A percentile compares a stretch with the other conserved stretches of the same genome.
These are phyloP conservation scores for Phytophthora sp. DNA, from an alignment of 352 stramenopile genomes.

Conservation along the genomic window DNA sequence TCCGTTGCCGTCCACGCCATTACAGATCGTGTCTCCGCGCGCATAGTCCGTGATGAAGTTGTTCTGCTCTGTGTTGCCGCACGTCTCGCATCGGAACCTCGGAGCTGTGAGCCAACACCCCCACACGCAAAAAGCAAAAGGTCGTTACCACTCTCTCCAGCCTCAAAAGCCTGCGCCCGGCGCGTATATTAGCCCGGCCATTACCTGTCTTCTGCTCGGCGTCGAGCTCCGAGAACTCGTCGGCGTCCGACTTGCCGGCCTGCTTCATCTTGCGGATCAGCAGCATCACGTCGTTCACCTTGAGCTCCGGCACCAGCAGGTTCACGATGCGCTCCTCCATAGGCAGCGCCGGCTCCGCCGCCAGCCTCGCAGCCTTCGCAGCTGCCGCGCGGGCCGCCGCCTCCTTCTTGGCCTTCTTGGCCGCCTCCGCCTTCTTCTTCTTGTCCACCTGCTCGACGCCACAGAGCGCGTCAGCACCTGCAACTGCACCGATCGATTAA, in stretches of 20 bases:
- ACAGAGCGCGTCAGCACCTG: neutral
- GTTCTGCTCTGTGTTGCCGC: constrained; percentile 89
- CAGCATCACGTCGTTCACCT: constrained; percentile 88
- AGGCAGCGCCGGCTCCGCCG: constrained; percentile 63
- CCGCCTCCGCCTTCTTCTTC: constrained; percentile 53
- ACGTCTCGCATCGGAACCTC: constrained; percentile 86
- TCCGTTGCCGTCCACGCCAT: constrained; percentile 82
- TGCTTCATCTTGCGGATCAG: constrained; percentile 92
- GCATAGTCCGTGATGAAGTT: constrained; percentile 92
- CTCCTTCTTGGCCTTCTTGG: constrained; percentile 58
- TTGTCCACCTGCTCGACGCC: constrained; percentile 37
- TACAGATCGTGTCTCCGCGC: constrained; percentile 88
- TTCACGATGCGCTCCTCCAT: constrained; percentile 91
- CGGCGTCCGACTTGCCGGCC: constrained; percentile 86
- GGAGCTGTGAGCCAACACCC: constrained; percentile 43
- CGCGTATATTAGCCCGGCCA: constrained; percentile 10
- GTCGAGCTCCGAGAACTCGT: constrained; percentile 88
- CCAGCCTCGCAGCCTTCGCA: constrained; percentile 43
- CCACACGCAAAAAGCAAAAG: neutral
- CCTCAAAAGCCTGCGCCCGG: neutral
- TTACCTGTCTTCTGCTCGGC: constrained; percentile 85
- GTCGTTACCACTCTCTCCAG: constrained; percentile 9
- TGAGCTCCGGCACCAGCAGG: constrained; percentile 83
- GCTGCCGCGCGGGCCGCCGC: constrained; percentile 26
- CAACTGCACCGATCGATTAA: neutral